These are phyloP conservation scores for Angomonas ambiguus DNA, from an alignment of 208 protist species.

Conservation along the genomic window DNA sequence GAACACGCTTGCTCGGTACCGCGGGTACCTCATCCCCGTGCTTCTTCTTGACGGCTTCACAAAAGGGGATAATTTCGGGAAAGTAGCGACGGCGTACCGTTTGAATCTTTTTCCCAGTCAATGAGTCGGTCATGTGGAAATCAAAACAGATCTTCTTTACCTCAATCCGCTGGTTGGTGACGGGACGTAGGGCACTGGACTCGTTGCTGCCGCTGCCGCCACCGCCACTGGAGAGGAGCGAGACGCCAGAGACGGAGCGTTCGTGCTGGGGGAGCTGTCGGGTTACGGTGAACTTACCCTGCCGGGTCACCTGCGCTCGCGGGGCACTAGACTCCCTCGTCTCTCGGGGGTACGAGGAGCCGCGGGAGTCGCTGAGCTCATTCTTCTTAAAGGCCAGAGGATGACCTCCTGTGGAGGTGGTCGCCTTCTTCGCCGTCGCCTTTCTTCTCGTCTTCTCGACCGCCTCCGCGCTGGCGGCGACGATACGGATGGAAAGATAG, in stretches of 20 bases:
- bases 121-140: constrained; percentile 14
- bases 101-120: constrained; percentile 8
- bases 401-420: not conserved
- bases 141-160: constrained; percentile 27
- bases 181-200: not conserved
- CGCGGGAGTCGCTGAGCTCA: not conserved
- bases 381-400: not conserved
- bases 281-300: constrained; percentile 26
- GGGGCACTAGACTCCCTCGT: not conserved
- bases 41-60: constrained; percentile 26
- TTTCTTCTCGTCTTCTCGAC: not conserved
- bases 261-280: constrained; percentile 10
- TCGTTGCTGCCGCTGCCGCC: not conserved
- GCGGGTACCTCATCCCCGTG: constrained; percentile 20
- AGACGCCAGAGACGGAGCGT: not conserved
- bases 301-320: not conserved
- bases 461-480: not conserved
- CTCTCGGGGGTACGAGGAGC: not conserved
- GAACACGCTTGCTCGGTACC: constrained; percentile 31
- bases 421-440: not conserved
- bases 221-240: not conserved
- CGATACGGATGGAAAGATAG: not conserved
- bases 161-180: constrained; percentile 15
- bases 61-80: constrained; percentile 31
- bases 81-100: constrained; percentile 23